phyloP scores from a whole-genome alignment of 2,329 filamentous ascomycete genomes.

The Cordyceps javanica region DNA sequence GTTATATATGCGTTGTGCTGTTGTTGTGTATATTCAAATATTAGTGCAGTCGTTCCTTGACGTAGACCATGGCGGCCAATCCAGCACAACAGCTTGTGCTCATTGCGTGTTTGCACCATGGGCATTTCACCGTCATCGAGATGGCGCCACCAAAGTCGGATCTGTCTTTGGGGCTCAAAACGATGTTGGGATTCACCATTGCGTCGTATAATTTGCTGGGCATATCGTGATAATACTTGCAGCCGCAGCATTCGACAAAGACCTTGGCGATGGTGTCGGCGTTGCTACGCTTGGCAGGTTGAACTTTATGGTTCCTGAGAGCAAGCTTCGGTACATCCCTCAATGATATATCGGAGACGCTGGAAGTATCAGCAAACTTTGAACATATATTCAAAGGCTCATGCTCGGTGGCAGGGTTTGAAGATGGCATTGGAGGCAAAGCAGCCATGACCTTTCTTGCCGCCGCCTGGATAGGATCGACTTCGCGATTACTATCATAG shows the following conservation, averaged over 20 bases:
- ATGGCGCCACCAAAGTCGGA: conserved; percentile 50
- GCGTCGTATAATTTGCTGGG: conserved; percentile 58
- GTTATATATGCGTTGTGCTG: conserved; percentile 1
- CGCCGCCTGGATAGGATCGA: conserved; percentile 26
- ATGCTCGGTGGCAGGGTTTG: background rate
- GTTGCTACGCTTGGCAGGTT: background rate
- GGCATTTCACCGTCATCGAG: conserved; percentile 59
- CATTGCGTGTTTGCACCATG: conserved; percentile 69
- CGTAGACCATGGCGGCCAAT: conserved; percentile 59
- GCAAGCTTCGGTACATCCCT: background rate
- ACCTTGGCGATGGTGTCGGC: conserved; percentile 51
- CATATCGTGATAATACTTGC: conserved; percentile 61
- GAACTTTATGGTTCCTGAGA: conserved; percentile 13
- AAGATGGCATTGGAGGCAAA: conserved; percentile 19
- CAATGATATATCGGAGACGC: background rate
- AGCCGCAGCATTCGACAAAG: conserved; percentile 59
- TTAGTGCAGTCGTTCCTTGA: conserved; percentile 56
- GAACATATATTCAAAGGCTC: conserved; percentile 10
- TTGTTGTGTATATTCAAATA: background rate
- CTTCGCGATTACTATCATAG: conserved; percentile 11
- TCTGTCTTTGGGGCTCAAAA: conserved; percentile 42
- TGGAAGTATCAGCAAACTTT: conserved; percentile 8
- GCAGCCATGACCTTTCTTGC: conserved; percentile 27
- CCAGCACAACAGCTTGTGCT: conserved; percentile 62
- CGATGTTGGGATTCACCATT: conserved; percentile 53